A percentile compares a stretch with the other conserved stretches of the same genome.
Evolutionary conservation across 805 yeast species (phyloP).

Genomic region (Allodekkera sacchari): DNA sequence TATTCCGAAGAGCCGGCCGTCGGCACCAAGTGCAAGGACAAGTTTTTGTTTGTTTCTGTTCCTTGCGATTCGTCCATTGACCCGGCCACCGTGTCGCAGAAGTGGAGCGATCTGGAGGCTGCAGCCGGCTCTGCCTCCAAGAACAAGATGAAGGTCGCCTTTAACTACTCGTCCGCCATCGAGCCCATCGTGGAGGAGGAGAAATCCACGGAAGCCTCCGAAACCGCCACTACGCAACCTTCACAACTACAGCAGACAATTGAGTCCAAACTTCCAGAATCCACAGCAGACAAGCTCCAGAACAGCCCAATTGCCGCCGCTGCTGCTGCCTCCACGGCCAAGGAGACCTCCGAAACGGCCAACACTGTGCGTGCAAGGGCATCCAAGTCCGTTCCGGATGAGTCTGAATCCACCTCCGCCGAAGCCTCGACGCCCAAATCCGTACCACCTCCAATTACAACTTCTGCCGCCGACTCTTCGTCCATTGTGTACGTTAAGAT

Average conservation of each 20-base stretch:
- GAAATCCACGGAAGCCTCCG: slow-evolving; percentile 2
- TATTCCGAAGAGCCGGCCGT: slow-evolving; percentile 64
- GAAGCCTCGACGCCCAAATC: slow-evolving; percentile 2
- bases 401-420: background rate
- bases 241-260: slow-evolving; percentile 5
- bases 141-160: slow-evolving; percentile 24
- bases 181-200: slow-evolving; percentile 25
- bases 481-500: slow-evolving; percentile 13
- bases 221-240: background rate
- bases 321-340: slow-evolving; percentile 1
- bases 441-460: slow-evolving; percentile 4
- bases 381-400: background rate
- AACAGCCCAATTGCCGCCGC: slow-evolving; percentile 1
- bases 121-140: slow-evolving; percentile 28
- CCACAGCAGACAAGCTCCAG: background rate
- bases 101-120: slow-evolving; percentile 71
- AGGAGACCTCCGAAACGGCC: slow-evolving; percentile 1
- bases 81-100: slow-evolving; percentile 50
- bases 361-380: slow-evolving; percentile 3
- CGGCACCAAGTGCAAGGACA: slow-evolving; percentile 79
- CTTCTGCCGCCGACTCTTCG: slow-evolving; percentile 5
- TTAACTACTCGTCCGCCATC: slow-evolving; percentile 21
- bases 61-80: slow-evolving; percentile 58
- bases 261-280: background rate
- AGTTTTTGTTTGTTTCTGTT: slow-evolving; percentile 80